Evolutionary conservation across 2,329 filamentous ascomycete species (phyloP), one percentile per base, ranked within the genome.

Genomic region (Fusarium agapanthi): DNA sequence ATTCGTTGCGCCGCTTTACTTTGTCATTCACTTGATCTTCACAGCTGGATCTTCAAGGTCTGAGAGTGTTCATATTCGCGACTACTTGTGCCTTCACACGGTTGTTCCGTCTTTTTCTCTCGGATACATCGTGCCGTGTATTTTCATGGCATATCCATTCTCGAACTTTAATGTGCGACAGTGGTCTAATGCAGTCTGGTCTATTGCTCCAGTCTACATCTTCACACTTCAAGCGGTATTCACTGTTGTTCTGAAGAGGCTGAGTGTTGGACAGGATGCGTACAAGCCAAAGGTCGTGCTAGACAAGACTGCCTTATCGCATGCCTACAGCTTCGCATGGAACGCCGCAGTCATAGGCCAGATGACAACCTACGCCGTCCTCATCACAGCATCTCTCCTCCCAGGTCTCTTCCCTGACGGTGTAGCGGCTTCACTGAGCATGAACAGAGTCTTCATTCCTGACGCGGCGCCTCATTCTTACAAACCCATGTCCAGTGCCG

Each of bases 261-360:
- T 67, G 9, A 78, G 77, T 13, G 61, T 78, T 4, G 77, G 77
- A 1, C 67, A 74, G n/a, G 64, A 75, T 44, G 56, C 71, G 6
- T 61, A 64, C 7, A 73, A 59, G 32, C 38, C 75, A 30, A 69
- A 60, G 41, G 59, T 64, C 0, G 64, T 69, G 6, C 59, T 70
- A 5, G 72, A 78, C 13, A 64, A 70, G 34, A 43, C 51, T 13
- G 76, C 76, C 10, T 60, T 79, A 16, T 66, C 73, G 32, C 60
- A 74, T 30, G 75, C 72, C 0, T 79, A 78, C 24, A 60, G 75
- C 0, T 78, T 79, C 16, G 76, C 77, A 0, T 76, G 78, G 69
- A 76, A 75, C 26, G 38, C 72, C 2, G 77, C 76, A 22, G 77
- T 78, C 3, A 50, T 66, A 2, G 68, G 67, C 4, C 77, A 79